phyloP scores from a whole-genome alignment of 306 rosid species.

The Potentilla sterilis region DNA sequence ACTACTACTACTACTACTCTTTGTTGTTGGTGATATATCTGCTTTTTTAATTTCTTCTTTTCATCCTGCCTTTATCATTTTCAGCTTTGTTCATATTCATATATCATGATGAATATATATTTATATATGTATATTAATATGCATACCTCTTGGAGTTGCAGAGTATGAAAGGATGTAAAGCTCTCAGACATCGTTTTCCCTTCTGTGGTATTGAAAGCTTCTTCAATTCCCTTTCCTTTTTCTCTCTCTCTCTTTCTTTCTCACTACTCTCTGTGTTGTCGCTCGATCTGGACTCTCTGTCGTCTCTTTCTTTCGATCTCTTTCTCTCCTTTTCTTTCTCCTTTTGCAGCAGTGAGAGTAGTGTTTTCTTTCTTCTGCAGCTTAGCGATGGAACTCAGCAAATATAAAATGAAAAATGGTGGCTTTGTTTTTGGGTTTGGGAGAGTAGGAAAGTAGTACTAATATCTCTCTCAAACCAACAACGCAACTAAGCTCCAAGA shows the following conservation, averaged over 20 bases:
- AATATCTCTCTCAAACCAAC: slow-evolving; percentile 54
- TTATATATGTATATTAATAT: slow-evolving; percentile 11
- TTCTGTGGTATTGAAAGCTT: slow-evolving; percentile 64
- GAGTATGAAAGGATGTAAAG: slow-evolving; percentile 68
- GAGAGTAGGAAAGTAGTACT: slow-evolving; percentile 16
- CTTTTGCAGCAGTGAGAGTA: slow-evolving; percentile 37
- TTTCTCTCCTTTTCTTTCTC: slow-evolving; percentile 60
- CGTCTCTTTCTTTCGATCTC: slow-evolving; percentile 63
- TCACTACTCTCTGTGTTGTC: slow-evolving; percentile 40
- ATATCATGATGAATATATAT: slow-evolving; percentile 9
- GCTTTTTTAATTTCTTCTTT: slow-evolving; percentile 21
- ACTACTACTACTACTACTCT: slow-evolving; percentile 6
- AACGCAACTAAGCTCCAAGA: slow-evolving; percentile 25
- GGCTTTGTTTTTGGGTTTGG: slow-evolving; percentile 33
- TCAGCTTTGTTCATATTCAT: slow-evolving; percentile 42
- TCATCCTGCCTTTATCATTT: slow-evolving; percentile 42
- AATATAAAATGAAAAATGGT: slow-evolving; percentile 42
- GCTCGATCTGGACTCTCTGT: slow-evolving; percentile 46
- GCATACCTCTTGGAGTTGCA: slow-evolving; percentile 67
- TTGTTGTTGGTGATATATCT: slow-evolving; percentile 22
- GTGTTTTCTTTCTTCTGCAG: slow-evolving; percentile 24
- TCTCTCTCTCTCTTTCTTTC: slow-evolving; percentile 19
- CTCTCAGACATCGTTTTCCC: slow-evolving; percentile 80
- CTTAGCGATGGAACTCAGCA: slow-evolving; percentile 34
- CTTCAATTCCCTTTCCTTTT: slow-evolving; percentile 27